Evolutionary conservation across 768 basidiomycete genomes (phyloP), one percentile per base, ranked within the genome.

Genomic region (Lentinula detonsa): DNA sequence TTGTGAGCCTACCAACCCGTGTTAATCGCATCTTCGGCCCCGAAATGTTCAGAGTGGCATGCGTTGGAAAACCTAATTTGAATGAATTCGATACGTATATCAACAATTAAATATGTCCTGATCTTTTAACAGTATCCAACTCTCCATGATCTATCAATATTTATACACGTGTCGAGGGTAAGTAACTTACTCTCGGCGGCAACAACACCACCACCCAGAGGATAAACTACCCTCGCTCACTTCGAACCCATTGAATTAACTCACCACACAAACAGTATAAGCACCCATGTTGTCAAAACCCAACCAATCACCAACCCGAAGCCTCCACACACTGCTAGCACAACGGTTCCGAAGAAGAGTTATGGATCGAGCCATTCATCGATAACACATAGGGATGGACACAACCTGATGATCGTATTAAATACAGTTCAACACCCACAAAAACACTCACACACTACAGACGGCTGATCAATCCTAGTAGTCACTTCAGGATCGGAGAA

Each of bases 241-340:
- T 68, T 91, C 83, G 2, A 95, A 95, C 57, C 92, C 93, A 69
- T 95, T 96, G 80, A 98, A 98, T 76, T 88, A 1, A 80, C 96
- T 98, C 9, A 97, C 98, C 49, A 95, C 96, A 23, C 23, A 23
- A 28, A 28, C 28, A 28, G 28, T 56, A 33, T 28, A 18, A 13
- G 31, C 15, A 59, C 23, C 10, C 28, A 11, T 46, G 42, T 16
- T 48, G 57, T 16, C 16, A 58, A 9, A 33, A 21, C 15, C 57
- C 23, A 9, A 18, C 16, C 34, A 99, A 72, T 99, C 97, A 9
- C 96, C 97, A 7, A 97, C 93, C 62, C 83, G 81, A 58, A 98
- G 79, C 10, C 97, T 97, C 97, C 97, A 99, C 57, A 98, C 85
- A 72, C 88, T 91, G 81, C 10, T 76, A 61, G 57, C 78, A 75